Conservation (phyloP, 2,329 filamentous ascomycete genomes). For the Aspergillus bombycis region DNA sequence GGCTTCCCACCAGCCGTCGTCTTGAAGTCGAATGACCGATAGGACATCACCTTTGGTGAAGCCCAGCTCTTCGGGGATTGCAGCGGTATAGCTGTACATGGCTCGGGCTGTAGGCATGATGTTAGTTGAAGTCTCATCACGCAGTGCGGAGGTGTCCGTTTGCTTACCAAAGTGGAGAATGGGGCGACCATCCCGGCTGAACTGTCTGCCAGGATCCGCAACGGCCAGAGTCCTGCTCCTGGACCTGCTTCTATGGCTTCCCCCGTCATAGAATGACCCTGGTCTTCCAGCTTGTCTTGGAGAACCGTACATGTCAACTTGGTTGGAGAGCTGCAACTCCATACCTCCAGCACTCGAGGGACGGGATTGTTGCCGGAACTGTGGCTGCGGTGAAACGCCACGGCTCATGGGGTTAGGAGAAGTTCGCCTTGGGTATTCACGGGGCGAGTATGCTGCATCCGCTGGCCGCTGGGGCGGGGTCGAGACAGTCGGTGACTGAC, state of each 20-base stretch:
- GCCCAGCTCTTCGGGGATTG: constrained; percentile 90
- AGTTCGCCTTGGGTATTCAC: constrained; percentile 41
- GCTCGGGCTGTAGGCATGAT: constrained; percentile 69
- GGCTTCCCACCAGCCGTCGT: constrained; percentile 99
- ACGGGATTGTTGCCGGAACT: constrained; percentile 53
- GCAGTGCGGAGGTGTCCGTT: not conserved
- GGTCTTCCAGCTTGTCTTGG: constrained; percentile 47
- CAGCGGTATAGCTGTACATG: constrained; percentile 90
- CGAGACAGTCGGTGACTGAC: constrained; percentile 38
- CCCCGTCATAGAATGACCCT: constrained; percentile 51
- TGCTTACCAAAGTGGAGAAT: constrained; percentile 92
- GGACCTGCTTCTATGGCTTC: constrained; percentile 56
- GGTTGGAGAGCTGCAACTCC: constrained; percentile 68
- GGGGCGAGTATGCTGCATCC: constrained; percentile 49
- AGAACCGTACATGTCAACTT: constrained; percentile 58
- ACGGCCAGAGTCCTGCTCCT: constrained; percentile 87
- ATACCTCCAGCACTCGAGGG: constrained; percentile 59
- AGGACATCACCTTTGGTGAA: constrained; percentile 92
- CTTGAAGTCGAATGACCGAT: constrained; percentile 85
- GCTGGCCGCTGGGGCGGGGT: constrained; percentile 37
- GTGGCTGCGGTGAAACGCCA: constrained; percentile 56
- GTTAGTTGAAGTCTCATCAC: constrained; percentile 17
- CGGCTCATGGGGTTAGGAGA: constrained; percentile 45
- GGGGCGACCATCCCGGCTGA: constrained; percentile 80
- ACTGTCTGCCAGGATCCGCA: constrained; percentile 67